phyloP scores from a whole-genome alignment of 257 asterid species.

The Solanum sitiens region DNA sequence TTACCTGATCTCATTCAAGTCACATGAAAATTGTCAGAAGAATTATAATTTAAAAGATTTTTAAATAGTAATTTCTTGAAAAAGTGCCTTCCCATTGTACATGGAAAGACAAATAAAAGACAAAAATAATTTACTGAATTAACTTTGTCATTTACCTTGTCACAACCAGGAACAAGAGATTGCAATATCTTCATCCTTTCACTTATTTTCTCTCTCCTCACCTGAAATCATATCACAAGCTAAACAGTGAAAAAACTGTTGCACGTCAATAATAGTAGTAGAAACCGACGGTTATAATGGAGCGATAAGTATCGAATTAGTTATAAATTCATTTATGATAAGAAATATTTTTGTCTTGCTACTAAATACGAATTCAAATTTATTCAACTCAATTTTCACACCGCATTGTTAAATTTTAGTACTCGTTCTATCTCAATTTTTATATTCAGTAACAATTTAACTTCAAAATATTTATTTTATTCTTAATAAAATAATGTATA shows the following conservation, averaged over 20 bases:
- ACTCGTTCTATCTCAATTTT: no score
- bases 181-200: slow-evolving; percentile 79
- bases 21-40: slow-evolving; percentile 22
- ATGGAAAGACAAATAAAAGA: not conserved
- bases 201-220: slow-evolving; percentile 78
- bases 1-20: slow-evolving; percentile 47
- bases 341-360: no score
- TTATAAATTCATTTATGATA: no score
- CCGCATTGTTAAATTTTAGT: no score
- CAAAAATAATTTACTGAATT: not conserved
- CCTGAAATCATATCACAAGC: not conserved
- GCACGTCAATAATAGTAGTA: no score
- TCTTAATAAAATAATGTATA: no score
- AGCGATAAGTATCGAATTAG: no score
- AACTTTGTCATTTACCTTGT: slow-evolving; percentile 36
- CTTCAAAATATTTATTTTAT: no score
- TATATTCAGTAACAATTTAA: no score
- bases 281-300: no score
- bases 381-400: no score
- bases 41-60: not conserved
- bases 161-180: slow-evolving; percentile 83
- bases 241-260: no score
- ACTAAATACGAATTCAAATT: rapidly evolving
- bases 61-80: not conserved
- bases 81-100: not conserved